A percentile compares a stretch with the other conserved stretches of the same genome.
phyloP scores from a whole-genome alignment of 306 rosid species.

The Astragalus glycyphyllos region DNA sequence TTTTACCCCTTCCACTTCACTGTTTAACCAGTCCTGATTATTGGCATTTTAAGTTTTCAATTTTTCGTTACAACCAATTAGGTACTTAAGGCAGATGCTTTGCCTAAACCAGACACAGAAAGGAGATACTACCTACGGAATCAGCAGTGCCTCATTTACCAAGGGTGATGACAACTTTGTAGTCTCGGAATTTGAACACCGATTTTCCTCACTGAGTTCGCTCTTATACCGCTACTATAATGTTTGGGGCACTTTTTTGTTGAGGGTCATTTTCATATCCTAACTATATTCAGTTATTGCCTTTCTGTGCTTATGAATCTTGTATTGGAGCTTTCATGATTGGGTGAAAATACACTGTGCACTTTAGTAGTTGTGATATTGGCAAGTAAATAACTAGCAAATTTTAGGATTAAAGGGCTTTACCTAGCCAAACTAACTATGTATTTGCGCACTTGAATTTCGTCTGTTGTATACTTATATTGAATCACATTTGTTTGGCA shows the following conservation, averaged over 20 bases:
- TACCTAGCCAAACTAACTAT: slow-evolving; percentile 1
- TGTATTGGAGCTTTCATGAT: background rate
- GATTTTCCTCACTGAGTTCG: background rate
- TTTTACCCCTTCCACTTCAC: background rate
- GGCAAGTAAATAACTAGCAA: background rate
- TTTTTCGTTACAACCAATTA: background rate
- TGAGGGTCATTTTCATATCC: background rate
- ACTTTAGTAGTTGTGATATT: background rate
- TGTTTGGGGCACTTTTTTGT: background rate
- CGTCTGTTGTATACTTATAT: background rate
- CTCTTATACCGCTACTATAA: background rate
- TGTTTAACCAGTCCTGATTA: background rate
- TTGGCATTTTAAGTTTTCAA: background rate
- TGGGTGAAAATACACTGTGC: background rate
- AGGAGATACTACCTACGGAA: background rate
- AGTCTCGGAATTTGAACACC: background rate
- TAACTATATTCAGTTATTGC: background rate
- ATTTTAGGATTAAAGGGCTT: background rate
- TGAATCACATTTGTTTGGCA: slow-evolving; percentile 16
- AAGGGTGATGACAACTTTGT: background rate
- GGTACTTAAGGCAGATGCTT: background rate
- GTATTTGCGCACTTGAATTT: background rate
- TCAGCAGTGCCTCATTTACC: background rate
- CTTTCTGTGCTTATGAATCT: slow-evolving; percentile 11
- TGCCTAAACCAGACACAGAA: background rate